Base-by-base conservation (phyloP, 148 eudicot species). In the Rhododendron ferrugineum region DNA sequence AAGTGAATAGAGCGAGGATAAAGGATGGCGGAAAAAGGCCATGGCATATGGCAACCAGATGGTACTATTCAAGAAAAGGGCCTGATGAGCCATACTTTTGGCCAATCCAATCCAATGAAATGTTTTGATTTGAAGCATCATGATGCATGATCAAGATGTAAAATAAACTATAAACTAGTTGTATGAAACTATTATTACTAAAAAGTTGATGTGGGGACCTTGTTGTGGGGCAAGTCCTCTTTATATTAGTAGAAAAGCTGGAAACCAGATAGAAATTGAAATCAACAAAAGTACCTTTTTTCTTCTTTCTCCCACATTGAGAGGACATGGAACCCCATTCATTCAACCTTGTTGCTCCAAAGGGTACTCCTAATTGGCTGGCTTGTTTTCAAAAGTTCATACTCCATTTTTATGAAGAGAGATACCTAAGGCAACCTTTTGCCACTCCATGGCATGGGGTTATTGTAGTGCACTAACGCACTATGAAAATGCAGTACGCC, bases 41-140 rank as follows among this genome's bases (percentile, higher is more conserved):
- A 42, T 42, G 46, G 46, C 0, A 3, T 13, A 11, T 50, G 11
- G 34, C 34, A 34, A 34, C 34, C 34, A 34, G 34, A 34, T 34
- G 34, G 34, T 37, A 52, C 15, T 26, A 32, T 52, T 60, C 26
- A 50, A 23, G 14, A 6, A 36, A n/a, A 23, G 23, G 70, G 72
- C 22, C 47, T 40, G 44, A 20, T 84, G 1, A 64, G 77, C 16
- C 30, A 44, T 26, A 18, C 15, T 56, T 18, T 32, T 47, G 44
- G 83, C 85, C 58, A 83, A 68, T 84, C 85, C 56, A 83, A 68
- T 83, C 74, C 72, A 68, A 79, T 78, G 86, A 79, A 37, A 79
- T 79, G 58, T 84, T 83, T 52, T 79, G 80, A 84, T 84, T 80
- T 84, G 30, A 18, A 56, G 80, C 16, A 87, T 60, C 50, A 54